Conservation (phyloP, 441 rosid species). For the Bruguiera hainesii region DNA sequence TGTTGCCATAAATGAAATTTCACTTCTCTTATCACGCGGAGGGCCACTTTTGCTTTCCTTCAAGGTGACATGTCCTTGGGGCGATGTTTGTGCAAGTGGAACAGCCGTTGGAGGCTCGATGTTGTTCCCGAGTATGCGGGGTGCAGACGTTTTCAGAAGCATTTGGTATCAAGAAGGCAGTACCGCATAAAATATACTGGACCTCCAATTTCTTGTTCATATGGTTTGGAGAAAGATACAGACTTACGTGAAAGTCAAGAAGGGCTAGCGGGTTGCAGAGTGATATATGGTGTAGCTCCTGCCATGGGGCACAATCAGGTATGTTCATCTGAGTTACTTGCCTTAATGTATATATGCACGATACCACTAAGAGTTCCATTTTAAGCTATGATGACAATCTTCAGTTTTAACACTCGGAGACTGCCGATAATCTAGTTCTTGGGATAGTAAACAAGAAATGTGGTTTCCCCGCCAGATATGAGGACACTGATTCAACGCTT, state of each 20-base stretch:
- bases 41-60: constrained; percentile 6
- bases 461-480: too few relatives aligned
- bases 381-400: too few relatives aligned
- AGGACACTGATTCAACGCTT: too few relatives aligned
- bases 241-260: constrained; percentile 31
- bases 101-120: constrained; percentile 17
- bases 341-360: not conserved
- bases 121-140: constrained; percentile 5
- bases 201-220: constrained; percentile 39
- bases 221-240: constrained; percentile 31
- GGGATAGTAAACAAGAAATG: too few relatives aligned
- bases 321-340: not conserved
- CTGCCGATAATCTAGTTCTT: too few relatives aligned
- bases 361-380: not conserved
- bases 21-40: not conserved
- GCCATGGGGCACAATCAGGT: constrained; percentile 95
- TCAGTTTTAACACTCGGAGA: too few relatives aligned
- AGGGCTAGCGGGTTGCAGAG: constrained; percentile 45
- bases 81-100: constrained; percentile 21
- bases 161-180: constrained; percentile 18
- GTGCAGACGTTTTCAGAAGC: constrained; percentile 16
- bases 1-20: not conserved
- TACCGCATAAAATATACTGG: constrained; percentile 12
- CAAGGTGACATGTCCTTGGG: constrained; percentile 24
- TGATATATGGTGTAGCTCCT: constrained; percentile 71